Base-by-base conservation (phyloP, 2,329 filamentous ascomycete genomes). In the Curvularia spicifera region DNA sequence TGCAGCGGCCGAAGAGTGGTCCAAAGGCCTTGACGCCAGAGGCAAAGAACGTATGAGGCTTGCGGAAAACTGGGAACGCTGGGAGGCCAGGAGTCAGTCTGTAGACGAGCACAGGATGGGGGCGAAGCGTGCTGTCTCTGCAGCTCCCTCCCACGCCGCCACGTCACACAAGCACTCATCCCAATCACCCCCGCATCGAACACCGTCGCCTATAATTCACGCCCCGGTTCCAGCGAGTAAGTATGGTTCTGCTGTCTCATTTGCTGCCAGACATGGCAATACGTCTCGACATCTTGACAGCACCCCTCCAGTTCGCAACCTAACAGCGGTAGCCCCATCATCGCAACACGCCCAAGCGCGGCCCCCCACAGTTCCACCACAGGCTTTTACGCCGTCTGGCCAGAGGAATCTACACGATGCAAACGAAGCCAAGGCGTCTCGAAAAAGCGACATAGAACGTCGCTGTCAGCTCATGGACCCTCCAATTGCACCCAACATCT, bases 1-100 rank as follows among this genome's bases (percentile, higher is more conserved):
- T 44, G 87, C 88, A 42, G 85, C 88, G 10, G 83, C 85, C 4
- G 89, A 91, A 65, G 91, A 93, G 74, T 95, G 91, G 91, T 81
- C 87, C 29, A 93, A 93, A 76, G 91, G 91, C 9, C 82, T 95
- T 3, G 84, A 87, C 43, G 79, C 78, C 28, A 83, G 85, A 57
- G 89, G 90, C 9, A 85, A 85, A 66, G 81, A 86, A 57, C 78
- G 82, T 48, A 83, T 87, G 65, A 82, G 80, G 10, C 87, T 90
- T 71, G 83, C 85, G 29, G 82, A 85, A 28, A 85, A 89, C 49
- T 94, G 90, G 88, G 91, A 93, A 71, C 89, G 87, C 68, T 94
- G 89, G 86, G 87, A 88, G 62, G 76, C 82, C 45, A 78, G 77
- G 60, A 62, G 74, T 51, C 70, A 70, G 43, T 68, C 64, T 60